Percentiles rank a stretch among this genome's conserved stretches.
Conservation (phyloP, 176 grass and related monocot species). For the Zea mays region Zm-B73-REFERENCE-NAM-5.0 NC_050096.1:299250001-299250500, state of each 20-base stretch:
- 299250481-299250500: neutral
- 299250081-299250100: neutral
- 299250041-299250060: neutral
- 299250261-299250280: neutral
- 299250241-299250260: neutral
- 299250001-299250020: neutral
- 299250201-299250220: neutral
- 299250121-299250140: slow-evolving; percentile 72
- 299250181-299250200: slow-evolving; percentile 76
- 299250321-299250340: slow-evolving; percentile 67
- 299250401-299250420: slow-evolving; percentile 63
- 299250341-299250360: slow-evolving; percentile 66
- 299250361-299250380: slow-evolving; percentile 55
- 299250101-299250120: slow-evolving; percentile 46
- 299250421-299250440: slow-evolving; percentile 33
- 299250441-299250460: neutral
- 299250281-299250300: slow-evolving; percentile 49
- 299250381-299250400: slow-evolving; percentile 66
- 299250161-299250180: slow-evolving; percentile 70
- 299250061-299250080: neutral
- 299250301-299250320: slow-evolving; percentile 69
- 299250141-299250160: slow-evolving; percentile 74
- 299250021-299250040: neutral
- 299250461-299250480: neutral
- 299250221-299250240: neutral